phyloP scores from a whole-genome alignment of 2,329 filamentous ascomycete genomes.

The Mollisia scopiformis region DNA sequence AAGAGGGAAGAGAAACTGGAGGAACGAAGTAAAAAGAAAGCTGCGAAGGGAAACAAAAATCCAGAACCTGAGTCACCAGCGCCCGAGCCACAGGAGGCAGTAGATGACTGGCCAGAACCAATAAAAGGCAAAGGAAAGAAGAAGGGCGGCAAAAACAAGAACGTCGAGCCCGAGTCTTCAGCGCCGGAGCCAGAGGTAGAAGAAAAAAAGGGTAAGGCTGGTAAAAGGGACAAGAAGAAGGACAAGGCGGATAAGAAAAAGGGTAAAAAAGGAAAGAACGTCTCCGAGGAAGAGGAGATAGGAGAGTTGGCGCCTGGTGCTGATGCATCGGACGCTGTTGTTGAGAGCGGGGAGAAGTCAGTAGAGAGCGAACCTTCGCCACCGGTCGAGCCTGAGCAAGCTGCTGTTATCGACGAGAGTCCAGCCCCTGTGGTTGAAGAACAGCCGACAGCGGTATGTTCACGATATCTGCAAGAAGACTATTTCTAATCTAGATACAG shows the following conservation, averaged over 20 bases:
- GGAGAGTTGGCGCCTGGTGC: conserved; percentile 8
- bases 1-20: conserved; percentile 20
- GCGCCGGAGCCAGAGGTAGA: conserved; percentile 4
- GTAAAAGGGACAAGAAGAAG: conserved; percentile 17
- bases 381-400: background rate
- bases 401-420: background rate
- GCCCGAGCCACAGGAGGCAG: background rate
- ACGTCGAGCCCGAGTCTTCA: background rate
- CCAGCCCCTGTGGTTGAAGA: background rate
- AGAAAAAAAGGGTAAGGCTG: conserved; percentile 17
- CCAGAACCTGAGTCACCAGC: background rate
- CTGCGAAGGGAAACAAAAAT: background rate
- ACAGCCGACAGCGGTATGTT: background rate
- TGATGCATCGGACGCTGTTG: conserved; percentile 4
- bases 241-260: conserved; percentile 8
- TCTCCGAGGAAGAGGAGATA: conserved; percentile 14
- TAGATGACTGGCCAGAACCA: background rate
- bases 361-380: background rate
- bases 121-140: conserved; percentile 16
- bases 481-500: background rate
- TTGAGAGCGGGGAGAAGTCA: conserved; percentile 1
- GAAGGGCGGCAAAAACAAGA: conserved; percentile 9
- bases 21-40: conserved; percentile 16
- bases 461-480: background rate
- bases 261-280: conserved; percentile 9